Evolutionary conservation across 176 grass and related monocot species (phyloP).

Genomic region (Hsuehochloa calcarea): DNA sequence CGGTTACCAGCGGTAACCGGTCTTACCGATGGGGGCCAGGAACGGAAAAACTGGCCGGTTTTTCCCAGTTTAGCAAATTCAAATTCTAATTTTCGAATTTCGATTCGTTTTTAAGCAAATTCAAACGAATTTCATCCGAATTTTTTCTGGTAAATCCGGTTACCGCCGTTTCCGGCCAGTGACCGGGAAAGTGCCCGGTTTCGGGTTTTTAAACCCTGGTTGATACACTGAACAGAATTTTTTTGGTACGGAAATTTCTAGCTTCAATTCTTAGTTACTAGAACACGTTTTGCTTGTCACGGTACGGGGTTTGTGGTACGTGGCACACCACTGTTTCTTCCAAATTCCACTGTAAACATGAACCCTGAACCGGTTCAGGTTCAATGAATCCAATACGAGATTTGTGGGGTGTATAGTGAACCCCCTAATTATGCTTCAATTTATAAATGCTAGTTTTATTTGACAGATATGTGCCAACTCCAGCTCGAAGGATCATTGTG

Average conservation of each 20-base stretch:
- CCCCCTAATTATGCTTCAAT: neutral
- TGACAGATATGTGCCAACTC: slow-evolving; percentile 41
- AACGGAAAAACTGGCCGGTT: no score
- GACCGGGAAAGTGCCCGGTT: no score
- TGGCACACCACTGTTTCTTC: neutral
- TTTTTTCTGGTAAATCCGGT: no score
- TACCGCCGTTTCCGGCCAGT: no score
- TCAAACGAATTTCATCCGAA: no score
- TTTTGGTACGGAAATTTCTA: neutral
- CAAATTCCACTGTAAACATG: neutral
- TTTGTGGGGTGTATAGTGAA: neutral
- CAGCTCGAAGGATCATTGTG: slow-evolving; percentile 86
- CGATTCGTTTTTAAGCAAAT: no score
- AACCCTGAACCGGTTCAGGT: neutral
- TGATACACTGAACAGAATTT: slow-evolving; percentile 13
- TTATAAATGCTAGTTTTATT: slow-evolving; percentile 38
- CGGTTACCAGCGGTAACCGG: no score
- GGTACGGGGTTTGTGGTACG: neutral
- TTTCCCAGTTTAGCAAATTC: no score
- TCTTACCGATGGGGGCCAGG: no score
- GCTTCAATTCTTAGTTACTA: neutral
- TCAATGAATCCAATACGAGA: neutral
- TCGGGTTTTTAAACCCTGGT: no score
- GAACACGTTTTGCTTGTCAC: neutral
- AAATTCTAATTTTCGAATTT: no score